Evolutionary conservation across 768 basidiomycete genomes (phyloP).

Genomic region (Panaeolus papilionaceus): DNA sequence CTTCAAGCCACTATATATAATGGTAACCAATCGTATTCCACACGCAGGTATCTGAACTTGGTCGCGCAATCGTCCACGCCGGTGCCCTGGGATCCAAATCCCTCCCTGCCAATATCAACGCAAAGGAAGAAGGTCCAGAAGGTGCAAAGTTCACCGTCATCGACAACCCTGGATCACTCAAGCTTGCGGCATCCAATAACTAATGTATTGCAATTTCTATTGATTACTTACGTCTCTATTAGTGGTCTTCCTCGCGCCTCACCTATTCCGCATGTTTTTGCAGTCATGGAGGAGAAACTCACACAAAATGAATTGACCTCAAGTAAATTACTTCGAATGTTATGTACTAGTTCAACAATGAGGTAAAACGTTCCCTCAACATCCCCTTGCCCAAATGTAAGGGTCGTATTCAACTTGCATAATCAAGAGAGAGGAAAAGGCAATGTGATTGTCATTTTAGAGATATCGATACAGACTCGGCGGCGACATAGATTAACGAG

Average conservation of each 20-base stretch:
- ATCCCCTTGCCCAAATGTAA: background rate
- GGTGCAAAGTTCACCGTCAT: slow-evolving; percentile 59
- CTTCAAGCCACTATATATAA: slow-evolving; percentile 4
- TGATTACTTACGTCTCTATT: background rate
- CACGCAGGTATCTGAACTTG: slow-evolving; percentile 56
- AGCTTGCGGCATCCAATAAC: slow-evolving; percentile 41
- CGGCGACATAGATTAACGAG: background rate
- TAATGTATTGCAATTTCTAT: slow-evolving; percentile 16
- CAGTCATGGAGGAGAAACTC: background rate
- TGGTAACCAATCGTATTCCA: background rate
- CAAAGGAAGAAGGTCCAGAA: slow-evolving; percentile 46
- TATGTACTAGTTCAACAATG: background rate
- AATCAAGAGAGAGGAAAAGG: background rate
- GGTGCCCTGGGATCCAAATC: slow-evolving; percentile 58
- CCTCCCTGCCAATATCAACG: slow-evolving; percentile 45
- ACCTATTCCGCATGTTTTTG: background rate
- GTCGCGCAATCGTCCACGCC: slow-evolving; percentile 57
- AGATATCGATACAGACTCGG: slow-evolving; percentile 11
- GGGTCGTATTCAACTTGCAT: background rate
- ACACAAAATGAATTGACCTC: background rate
- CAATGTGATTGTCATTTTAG: slow-evolving; percentile 1
- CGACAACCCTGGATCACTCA: slow-evolving; percentile 54
- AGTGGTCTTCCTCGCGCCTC: too few species aligned
- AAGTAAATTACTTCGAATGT: background rate
- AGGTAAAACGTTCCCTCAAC: background rate